Conservation (phyloP, 2,329 filamentous ascomycete genomes). For the Malbranchea zuffiana region DNA sequence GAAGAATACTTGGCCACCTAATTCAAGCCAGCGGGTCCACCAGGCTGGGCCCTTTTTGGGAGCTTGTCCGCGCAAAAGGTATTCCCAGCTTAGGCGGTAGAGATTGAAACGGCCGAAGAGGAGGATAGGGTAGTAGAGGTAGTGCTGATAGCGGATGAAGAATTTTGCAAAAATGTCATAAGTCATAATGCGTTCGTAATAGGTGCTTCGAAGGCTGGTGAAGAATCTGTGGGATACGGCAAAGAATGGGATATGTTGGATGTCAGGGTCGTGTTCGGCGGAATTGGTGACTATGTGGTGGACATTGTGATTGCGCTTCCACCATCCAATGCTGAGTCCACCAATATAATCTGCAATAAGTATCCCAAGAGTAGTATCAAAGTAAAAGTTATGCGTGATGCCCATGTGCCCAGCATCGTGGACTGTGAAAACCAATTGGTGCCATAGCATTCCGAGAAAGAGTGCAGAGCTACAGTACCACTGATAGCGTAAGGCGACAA, state of each 20-base stretch:
- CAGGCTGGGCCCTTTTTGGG: slow-evolving; percentile 64
- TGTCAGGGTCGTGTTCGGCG: slow-evolving; percentile 91
- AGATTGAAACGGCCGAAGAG: slow-evolving; percentile 78
- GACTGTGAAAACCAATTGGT: slow-evolving; percentile 84
- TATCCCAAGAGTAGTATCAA: slow-evolving; percentile 78
- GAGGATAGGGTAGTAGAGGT: slow-evolving; percentile 73
- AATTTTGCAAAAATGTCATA: slow-evolving; percentile 66
- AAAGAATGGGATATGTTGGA: slow-evolving; percentile 82
- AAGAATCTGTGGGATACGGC: slow-evolving; percentile 76
- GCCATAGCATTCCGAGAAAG: slow-evolving; percentile 77
- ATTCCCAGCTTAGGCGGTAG: slow-evolving; percentile 70
- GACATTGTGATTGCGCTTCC: slow-evolving; percentile 93
- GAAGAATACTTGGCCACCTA: slow-evolving; percentile 66
- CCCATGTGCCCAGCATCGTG: slow-evolving; percentile 97
- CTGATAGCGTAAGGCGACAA: slow-evolving; percentile 49
- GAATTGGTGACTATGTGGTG: slow-evolving; percentile 95
- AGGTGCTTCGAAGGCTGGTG: slow-evolving; percentile 61
- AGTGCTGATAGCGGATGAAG: slow-evolving; percentile 63
- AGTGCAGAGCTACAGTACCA: slow-evolving; percentile 62
- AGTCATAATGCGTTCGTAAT: slow-evolving; percentile 69
- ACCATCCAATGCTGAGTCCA: slow-evolving; percentile 87
- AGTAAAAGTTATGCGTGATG: slow-evolving; percentile 80
- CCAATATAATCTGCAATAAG: slow-evolving; percentile 81
- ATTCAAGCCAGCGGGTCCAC: slow-evolving; percentile 76
- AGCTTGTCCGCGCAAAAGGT: slow-evolving; percentile 56